Evolutionary conservation across 495 filamentous ascomycete species (phyloP).

Genomic region (Podospora conica): DNA sequence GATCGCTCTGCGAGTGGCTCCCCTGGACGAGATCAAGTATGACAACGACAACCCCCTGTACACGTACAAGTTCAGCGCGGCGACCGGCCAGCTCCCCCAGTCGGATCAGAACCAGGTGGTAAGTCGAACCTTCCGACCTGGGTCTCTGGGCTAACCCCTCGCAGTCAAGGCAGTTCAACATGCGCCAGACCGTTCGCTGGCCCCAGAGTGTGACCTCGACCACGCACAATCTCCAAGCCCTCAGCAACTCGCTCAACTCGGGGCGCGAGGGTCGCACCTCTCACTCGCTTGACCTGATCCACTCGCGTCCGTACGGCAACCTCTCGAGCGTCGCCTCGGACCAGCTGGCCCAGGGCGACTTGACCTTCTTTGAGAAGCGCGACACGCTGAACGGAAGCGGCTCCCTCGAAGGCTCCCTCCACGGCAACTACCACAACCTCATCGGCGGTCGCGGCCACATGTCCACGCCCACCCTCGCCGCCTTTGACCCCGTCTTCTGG

Average conservation of each 20-base stretch:
- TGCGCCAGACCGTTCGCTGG: neutral
- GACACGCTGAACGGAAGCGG: neutral
- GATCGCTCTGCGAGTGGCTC: neutral
- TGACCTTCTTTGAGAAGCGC: neutral
- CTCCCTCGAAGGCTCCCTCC: neutral
- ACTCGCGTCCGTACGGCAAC: neutral
- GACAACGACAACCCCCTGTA: neutral
- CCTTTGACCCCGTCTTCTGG: slow-evolving; percentile 5
- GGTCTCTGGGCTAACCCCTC: neutral
- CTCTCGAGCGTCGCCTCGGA: neutral
- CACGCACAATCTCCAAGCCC: neutral
- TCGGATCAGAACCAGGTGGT: neutral
- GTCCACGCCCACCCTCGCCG: neutral
- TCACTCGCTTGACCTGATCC: neutral
- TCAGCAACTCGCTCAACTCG: neutral
- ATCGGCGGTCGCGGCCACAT: slow-evolving; percentile 5
- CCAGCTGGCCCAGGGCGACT: neutral
- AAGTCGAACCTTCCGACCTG: neutral
- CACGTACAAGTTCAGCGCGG: neutral
- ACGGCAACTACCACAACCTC: neutral
- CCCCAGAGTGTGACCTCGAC: neutral
- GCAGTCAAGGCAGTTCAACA: neutral
- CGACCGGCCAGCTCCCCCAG: neutral
- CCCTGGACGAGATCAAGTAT: neutral
- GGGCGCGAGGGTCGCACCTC: neutral